Evolutionary conservation across 495 filamentous ascomycete species (phyloP), one percentile per base, ranked within the genome.

Genomic region (Hypomontagnella submonticulosa): DNA sequence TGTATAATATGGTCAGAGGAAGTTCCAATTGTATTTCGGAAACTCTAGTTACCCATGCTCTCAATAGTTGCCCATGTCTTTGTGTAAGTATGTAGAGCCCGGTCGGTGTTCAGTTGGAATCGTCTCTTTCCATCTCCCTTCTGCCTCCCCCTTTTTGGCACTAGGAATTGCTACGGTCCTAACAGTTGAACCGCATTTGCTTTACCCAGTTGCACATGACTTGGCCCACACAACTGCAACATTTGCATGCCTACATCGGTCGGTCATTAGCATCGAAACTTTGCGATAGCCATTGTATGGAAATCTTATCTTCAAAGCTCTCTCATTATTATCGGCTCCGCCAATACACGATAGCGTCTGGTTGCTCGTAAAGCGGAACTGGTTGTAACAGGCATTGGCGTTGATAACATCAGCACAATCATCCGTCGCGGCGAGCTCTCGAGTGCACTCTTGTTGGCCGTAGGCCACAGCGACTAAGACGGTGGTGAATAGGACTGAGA

Each of bases 381-480:
- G 66, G 62, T 81, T 81, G 59, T 81, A 81, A 64, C 78, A 81
- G 18, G 78, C 78, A 43, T 73, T 76, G 20, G 78, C 75, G 40
- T 79, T 71, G 51, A 79, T 75, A 43, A 81, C 78, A 23, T 72
- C 75, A 18, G 74, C 74, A 51, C 78, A 81, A 12, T 81, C 78
- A 33, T 77, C 72, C 9, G 72, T 75, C 0, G 63, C 58, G 0
- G 73, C 67, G 8, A 81, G 67, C 12, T 76, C 74, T 9, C 58
- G 56, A 18, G 59, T 75, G 59, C 78, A 81, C 41, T 71, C 72
- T 30, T 6, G 48, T n/a, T 79, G 78, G 27, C 68, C 67, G 1
- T 72, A 30, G n/a, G 50, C 67, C 27, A 67, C 15, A 36, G 63
- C 40, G 12, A 73, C 18, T 59, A 65, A 77, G 13, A 74, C 4